Evolutionary conservation across 2,329 filamentous ascomycete species (phyloP), one percentile per base, ranked within the genome.

Genomic region (Trichoderma breve): DNA sequence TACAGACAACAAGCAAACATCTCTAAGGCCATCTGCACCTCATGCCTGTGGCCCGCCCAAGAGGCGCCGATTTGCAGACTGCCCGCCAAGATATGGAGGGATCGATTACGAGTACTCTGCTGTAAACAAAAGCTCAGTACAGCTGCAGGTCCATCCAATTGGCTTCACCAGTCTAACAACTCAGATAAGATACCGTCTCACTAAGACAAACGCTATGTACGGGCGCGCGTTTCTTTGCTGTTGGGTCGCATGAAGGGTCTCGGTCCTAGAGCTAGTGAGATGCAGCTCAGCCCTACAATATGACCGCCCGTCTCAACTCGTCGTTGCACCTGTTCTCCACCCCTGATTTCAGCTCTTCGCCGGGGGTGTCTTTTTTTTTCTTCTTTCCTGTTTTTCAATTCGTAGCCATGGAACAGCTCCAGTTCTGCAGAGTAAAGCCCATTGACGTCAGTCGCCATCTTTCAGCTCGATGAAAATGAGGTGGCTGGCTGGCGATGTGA

Each of bases 241-340:
- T 47, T 12, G 36, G 66, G 67, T 12, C 67, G 57, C 67, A 70
- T 70, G 28, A 21, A 70, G 57, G 57, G 67, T 43, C 57, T 36
- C 28, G 21, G 26, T 61, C 39, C 67, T 65, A n/a, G 34, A 53
- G n/a, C 57, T 34, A 34, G 57, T 34, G 57, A 32, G 67, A 34
- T 61, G 57, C 67, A 70, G 67, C 57, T 70, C 67, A 70, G 67
- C 67, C 67, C 67, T 70, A 70, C 55, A 30, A 69, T 12, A 62
- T 32, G 3, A 43, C 14, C 28, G 11, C 36, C 12, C n/a, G 66
- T 36, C 32, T 39, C 51, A 53, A 53, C 47, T 53, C 47, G 57
- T 28, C 30, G 28, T 51, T 47, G 67, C 55, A 36, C 43, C 55
- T 30, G 5, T 53, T 53, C 57, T 53, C 39, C 57, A 70, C 67